Evolutionary conservation across 2,329 filamentous ascomycete species (phyloP).

Genomic region (Penicillium capsulatum): DNA sequence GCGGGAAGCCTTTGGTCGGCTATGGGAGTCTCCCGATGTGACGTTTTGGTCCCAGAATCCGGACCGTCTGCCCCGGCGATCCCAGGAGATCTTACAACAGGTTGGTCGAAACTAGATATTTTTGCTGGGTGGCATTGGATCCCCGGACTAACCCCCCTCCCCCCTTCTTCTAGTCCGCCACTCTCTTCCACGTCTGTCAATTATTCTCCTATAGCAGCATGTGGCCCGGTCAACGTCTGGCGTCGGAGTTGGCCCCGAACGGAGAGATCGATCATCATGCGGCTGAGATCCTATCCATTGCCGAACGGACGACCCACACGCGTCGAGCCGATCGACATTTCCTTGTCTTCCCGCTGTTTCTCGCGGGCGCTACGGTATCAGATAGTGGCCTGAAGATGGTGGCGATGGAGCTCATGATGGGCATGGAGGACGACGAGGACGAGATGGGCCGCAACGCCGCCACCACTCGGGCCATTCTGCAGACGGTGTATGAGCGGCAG

Average conservation of each 20-base stretch:
- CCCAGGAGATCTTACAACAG: conserved; percentile 43
- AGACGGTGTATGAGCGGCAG: conserved; percentile 49
- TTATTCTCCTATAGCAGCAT: conserved; percentile 54
- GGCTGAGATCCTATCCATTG: conserved; percentile 45
- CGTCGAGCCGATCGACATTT: conserved; percentile 44
- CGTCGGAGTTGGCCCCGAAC: conserved; percentile 36
- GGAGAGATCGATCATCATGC: conserved; percentile 46
- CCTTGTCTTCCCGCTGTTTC: conserved; percentile 52
- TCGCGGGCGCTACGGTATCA: conserved; percentile 47
- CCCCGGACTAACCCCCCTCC: conserved; percentile 1
- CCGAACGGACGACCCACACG: conserved; percentile 38
- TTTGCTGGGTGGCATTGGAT: too few species aligned
- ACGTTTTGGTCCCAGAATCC: conserved; percentile 35
- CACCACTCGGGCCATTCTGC: conserved; percentile 45
- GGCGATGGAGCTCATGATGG: conserved; percentile 48
- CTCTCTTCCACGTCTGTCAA: conserved; percentile 49
- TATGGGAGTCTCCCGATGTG: conserved; percentile 39
- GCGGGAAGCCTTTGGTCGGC: conserved; percentile 34
- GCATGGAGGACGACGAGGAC: conserved; percentile 44
- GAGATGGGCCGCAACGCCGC: conserved; percentile 47
- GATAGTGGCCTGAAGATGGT: conserved; percentile 43
- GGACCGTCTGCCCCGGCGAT: conserved; percentile 34
- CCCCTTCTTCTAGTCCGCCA: conserved; percentile 20
- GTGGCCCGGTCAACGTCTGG: conserved; percentile 47
- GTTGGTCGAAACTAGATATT: conserved; percentile 31